These are phyloP conservation scores for Cystofilobasidium bisporidii DNA, from an alignment of 768 basidiomycete genomes.

Conservation along the genomic window DNA sequence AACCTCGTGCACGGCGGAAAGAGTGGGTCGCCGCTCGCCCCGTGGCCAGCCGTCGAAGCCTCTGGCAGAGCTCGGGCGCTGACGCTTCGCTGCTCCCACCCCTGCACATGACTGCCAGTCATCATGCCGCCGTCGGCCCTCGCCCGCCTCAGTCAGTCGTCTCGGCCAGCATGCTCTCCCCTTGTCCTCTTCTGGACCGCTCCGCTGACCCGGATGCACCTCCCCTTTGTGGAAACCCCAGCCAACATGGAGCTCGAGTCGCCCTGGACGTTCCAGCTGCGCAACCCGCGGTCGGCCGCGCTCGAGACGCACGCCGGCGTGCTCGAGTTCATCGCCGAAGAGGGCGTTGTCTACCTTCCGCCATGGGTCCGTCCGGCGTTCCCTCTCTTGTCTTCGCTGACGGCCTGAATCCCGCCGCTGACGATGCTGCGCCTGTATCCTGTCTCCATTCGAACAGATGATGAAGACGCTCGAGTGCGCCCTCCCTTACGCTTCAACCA, in stretches of 20 bases:
- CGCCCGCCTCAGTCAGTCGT: conserved; percentile 58
- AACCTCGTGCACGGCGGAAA: conserved; percentile 96
- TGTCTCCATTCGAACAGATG: conserved; percentile 27
- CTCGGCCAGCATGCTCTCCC: too few species aligned
- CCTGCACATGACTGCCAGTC: conserved; percentile 49
- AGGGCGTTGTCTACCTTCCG: conserved; percentile 88
- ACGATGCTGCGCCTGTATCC: too few species aligned
- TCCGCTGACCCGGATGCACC: too few species aligned
- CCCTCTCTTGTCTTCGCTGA: not conserved
- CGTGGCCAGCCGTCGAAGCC: too few species aligned
- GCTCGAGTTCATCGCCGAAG: conserved; percentile 95
- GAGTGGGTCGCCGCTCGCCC: conserved; percentile 50
- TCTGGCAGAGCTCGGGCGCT: too few species aligned
- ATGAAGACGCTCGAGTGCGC: conserved; percentile 27
- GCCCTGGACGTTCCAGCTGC: conserved; percentile 94
- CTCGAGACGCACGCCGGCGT: conserved; percentile 88
- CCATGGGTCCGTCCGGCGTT: conserved; percentile 56
- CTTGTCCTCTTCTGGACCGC: too few species aligned
- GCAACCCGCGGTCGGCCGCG: conserved; percentile 78
- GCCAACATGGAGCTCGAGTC: conserved; percentile 73
- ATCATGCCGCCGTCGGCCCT: conserved; percentile 96
- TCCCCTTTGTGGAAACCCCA: conserved; percentile 29
- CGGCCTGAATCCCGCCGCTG: not conserved
- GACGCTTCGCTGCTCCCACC: not conserved
- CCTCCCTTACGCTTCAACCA: too few species aligned